Percentiles rank a stretch among this genome's conserved stretches.
Conservation (phyloP, 106 monocot species). For the Ottelia alismoides region DNA sequence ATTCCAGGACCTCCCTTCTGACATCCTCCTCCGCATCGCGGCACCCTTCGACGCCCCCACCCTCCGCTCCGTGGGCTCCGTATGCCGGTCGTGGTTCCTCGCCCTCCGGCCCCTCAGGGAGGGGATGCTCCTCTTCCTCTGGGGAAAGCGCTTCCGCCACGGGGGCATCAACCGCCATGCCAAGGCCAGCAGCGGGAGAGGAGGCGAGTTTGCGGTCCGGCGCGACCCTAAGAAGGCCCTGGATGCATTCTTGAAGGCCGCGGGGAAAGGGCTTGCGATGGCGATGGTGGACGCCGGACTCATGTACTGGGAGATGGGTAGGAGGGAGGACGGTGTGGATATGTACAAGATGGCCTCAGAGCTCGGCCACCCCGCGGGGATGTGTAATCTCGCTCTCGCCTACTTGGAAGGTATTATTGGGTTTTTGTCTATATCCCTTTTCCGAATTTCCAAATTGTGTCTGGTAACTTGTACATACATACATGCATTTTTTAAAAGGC, state of each 20-base stretch:
- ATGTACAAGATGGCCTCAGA: slow-evolving; percentile 49
- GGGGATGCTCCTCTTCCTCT: slow-evolving; percentile 39
- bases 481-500: too few species aligned
- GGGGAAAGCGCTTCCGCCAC: slow-evolving; percentile 52
- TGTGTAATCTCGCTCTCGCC: slow-evolving; percentile 47
- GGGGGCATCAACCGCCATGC: slow-evolving; percentile 2
- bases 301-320: slow-evolving; percentile 62
- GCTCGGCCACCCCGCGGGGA: slow-evolving; percentile 35
- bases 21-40: slow-evolving; percentile 23
- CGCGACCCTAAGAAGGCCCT: slow-evolving; percentile 25
- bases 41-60: slow-evolving; percentile 33
- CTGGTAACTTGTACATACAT: too few species aligned
- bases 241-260: slow-evolving; percentile 38
- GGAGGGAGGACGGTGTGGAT: slow-evolving; percentile 34
- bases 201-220: background rate
- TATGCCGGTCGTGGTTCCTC: slow-evolving; percentile 38
- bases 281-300: slow-evolving; percentile 75
- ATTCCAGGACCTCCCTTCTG: slow-evolving; percentile 33
- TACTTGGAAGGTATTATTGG: slow-evolving; percentile 64
- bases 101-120: slow-evolving; percentile 44
- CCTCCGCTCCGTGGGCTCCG: slow-evolving; percentile 29
- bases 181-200: background rate
- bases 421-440: too few species aligned
- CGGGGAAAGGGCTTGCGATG: slow-evolving; percentile 30
- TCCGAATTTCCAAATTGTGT: too few species aligned